These are phyloP conservation scores for Avena insularis DNA, from an alignment of 176 grass and related monocot species.

Conservation along the genomic window DNA sequence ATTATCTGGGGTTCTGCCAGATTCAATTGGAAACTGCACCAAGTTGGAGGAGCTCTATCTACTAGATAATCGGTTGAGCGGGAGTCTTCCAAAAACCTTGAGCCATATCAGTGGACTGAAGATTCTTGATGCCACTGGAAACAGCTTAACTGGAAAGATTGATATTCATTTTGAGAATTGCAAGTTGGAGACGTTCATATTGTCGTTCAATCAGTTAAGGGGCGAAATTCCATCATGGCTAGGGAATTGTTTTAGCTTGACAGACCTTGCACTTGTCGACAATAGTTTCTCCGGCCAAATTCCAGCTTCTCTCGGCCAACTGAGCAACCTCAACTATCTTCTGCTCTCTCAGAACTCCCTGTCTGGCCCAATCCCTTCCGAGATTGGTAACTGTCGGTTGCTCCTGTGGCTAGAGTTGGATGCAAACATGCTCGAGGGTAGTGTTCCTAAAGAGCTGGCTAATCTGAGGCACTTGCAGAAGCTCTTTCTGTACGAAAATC, in stretches of 20 bases:
- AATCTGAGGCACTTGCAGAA: constrained; percentile 27
- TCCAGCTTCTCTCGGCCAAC: constrained; percentile 56
- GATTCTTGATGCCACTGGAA: constrained; percentile 45
- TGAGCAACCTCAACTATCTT: constrained; percentile 62
- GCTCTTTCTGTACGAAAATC: constrained; percentile 18
- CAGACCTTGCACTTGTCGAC: constrained; percentile 36
- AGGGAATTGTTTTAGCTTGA: constrained; percentile 63
- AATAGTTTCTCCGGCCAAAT: constrained; percentile 67
- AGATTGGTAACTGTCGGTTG: constrained; percentile 34
- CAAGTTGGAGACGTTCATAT: constrained; percentile 55
- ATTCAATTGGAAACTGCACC: constrained; percentile 70
- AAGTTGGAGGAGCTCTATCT: constrained; percentile 67
- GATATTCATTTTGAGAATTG: constrained; percentile 57
- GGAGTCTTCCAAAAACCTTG: constrained; percentile 60
- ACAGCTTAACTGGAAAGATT: constrained; percentile 67
- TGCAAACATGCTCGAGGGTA: constrained; percentile 6
- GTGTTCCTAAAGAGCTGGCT: constrained; percentile 31
- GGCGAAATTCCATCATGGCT: constrained; percentile 61
- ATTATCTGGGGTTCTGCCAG: constrained; percentile 61
- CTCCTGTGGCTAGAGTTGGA: constrained; percentile 25
- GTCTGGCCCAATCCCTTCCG: constrained; percentile 46
- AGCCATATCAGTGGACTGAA: constrained; percentile 51
- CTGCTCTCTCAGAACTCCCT: constrained; percentile 71
- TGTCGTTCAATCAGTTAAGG: constrained; percentile 60
- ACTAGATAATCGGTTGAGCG: constrained; percentile 60